Base-by-base conservation (phyloP, 257 asterid genomes). In the Solanum chaucha region DNA sequence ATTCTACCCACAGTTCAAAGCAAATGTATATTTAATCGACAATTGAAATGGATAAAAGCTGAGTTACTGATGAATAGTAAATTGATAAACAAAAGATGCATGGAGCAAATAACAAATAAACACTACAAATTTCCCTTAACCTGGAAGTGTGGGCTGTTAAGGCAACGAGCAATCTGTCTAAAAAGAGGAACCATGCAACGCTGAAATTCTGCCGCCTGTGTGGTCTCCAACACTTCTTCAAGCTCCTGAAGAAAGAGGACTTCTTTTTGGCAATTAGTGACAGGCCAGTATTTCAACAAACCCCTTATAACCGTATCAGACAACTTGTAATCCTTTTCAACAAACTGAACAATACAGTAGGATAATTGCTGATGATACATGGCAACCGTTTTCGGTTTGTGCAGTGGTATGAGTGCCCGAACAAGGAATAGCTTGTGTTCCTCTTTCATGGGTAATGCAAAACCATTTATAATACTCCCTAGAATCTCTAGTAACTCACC, bases 381-480 rank as follows among this genome's bases (percentile, higher is more conserved):
- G 4, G 86, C 67, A 61, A 89, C 70, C 2, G 86, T 8, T 70
- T 87, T 89, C 8, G 91, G 91, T n/a, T 89, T 89, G 86, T 89
- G 91, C 13, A 89, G 88, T 61, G 91, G 91, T 61, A 89, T 87
- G 30, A 89, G 87, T 15, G 86, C 91, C 68, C 89, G 85, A 15
- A 73, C 67, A n/a, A 89, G 89, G 41, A 89, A 89, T n/a, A 89
- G 32, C 86, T 87, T 89, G 72, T 89, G 91, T 46, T 89, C 91
- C 87, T 89, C 91, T 71, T 89, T 89, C 91, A 89, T 84, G n/a
- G 91, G 91, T 46, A 89, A 74, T 2, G 91, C 90, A 67, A 89
- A 89, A 75, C 90, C 90, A 83, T 86, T 89, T 30, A 89, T 89
- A 82, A 89, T 86, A 78, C 91, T 89, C 26, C 91, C 91, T 32